Conservation (phyloP, 2,329 filamentous ascomycete species). For the Gnomoniopsis smithogilvyi region DNA sequence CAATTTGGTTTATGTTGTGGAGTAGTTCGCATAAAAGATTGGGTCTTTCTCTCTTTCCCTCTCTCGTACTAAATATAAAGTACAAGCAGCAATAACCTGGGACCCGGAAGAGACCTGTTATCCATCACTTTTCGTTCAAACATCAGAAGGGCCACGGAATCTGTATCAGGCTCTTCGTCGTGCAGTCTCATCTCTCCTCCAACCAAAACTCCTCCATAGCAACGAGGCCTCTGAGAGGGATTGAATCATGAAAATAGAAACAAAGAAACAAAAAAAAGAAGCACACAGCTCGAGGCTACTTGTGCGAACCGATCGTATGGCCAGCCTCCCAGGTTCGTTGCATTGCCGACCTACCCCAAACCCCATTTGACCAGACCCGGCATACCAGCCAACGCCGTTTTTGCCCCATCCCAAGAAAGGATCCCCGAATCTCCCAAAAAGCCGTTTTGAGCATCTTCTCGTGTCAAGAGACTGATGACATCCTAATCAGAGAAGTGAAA, state of each 20-base stretch:
- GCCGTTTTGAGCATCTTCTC: conserved; percentile 13
- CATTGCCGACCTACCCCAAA: neutral
- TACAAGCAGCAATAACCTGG: neutral
- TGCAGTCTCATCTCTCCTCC: neutral
- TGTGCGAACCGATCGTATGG: conserved; percentile 7
- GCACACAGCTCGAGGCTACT: neutral
- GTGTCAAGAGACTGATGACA: conserved; percentile 1
- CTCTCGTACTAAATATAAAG: neutral
- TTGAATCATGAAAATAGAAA: neutral
- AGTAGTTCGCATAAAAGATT: neutral
- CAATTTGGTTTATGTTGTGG: neutral
- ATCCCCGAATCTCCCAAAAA: neutral
- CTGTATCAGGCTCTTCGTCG: neutral
- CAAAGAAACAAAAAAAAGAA: conserved; percentile 3
- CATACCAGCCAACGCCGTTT: conserved; percentile 11
- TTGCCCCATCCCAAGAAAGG: conserved; percentile 3
- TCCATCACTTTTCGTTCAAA: neutral
- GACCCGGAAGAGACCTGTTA: neutral
- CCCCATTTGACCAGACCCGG: neutral
- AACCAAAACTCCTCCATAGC: neutral
- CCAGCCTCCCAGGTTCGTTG: conserved; percentile 6
- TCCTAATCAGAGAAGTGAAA: conserved; percentile 8
- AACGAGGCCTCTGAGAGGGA: neutral
- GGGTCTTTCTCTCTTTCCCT: no score
- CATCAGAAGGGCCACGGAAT: neutral